Percentiles rank a stretch among this genome's conserved stretches.
These are phyloP conservation scores for Multifurca ochricompacta DNA, from an alignment of 768 basidiomycete genomes.

Conservation along the genomic window DNA sequence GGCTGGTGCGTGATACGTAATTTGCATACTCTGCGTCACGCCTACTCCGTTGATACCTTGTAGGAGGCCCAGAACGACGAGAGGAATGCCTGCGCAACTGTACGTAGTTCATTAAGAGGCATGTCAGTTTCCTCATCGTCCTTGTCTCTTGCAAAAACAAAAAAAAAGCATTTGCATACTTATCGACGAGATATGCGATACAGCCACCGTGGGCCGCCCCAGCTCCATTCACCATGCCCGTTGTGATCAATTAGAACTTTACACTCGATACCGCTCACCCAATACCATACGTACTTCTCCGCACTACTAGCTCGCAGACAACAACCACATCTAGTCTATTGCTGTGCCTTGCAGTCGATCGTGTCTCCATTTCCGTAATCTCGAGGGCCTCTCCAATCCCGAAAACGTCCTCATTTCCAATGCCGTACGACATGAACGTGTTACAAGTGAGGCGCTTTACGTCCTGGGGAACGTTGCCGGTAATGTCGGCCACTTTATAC, in stretches of 20 bases:
- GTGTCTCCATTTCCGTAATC: slow-evolving; percentile 52
- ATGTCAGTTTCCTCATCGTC: background rate
- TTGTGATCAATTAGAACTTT: background rate
- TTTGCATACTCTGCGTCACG: slow-evolving; percentile 64
- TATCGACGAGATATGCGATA: slow-evolving; percentile 66
- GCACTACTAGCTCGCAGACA: slow-evolving; percentile 53
- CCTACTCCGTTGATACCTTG: slow-evolving; percentile 62
- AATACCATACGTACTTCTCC: slow-evolving; percentile 43
- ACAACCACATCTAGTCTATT: slow-evolving; percentile 50
- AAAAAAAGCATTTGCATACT: slow-evolving; percentile 34
- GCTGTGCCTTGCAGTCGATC: slow-evolving; percentile 40
- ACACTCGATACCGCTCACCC: background rate
- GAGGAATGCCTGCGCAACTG: slow-evolving; percentile 60
- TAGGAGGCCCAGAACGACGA: slow-evolving; percentile 57
- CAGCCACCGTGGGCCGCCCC: slow-evolving; percentile 74
- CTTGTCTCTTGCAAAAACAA: background rate
- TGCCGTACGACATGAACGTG: slow-evolving; percentile 63
- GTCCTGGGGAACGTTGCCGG: slow-evolving; percentile 54
- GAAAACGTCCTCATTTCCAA: slow-evolving; percentile 46
- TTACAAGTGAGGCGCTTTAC: slow-evolving; percentile 63
- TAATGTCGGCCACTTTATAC: slow-evolving; percentile 42
- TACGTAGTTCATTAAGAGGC: background rate
- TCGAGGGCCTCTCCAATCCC: slow-evolving; percentile 51
- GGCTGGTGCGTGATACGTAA: slow-evolving; percentile 63
- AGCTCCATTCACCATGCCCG: slow-evolving; percentile 70